Percentiles rank a stretch among this genome's conserved stretches.
These are phyloP conservation scores for Porpolomopsis calyptriformis DNA, from an alignment of 768 basidiomycete genomes.

Conservation along the genomic window DNA sequence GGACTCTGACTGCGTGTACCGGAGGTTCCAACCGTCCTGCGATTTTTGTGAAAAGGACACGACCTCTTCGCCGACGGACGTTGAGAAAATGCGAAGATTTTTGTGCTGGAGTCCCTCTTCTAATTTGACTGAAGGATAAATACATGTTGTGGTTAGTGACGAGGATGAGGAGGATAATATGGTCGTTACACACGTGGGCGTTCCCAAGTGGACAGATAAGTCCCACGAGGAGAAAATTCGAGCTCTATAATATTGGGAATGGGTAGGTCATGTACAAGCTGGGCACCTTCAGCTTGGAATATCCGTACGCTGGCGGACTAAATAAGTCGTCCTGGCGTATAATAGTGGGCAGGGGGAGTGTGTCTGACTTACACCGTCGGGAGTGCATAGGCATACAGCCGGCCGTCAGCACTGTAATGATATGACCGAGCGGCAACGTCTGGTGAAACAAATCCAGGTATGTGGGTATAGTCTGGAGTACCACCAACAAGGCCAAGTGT, in stretches of 20 bases:
- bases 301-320: conserved; percentile 54
- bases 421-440: conserved; percentile 66
- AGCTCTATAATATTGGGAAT: conserved; percentile 73
- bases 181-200: conserved; percentile 47
- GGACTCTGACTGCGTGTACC: conserved; percentile 84
- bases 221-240: conserved; percentile 87
- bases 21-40: conserved; percentile 85
- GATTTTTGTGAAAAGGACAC: conserved; percentile 82
- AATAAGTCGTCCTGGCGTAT: conserved; percentile 1
- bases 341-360: background rate
- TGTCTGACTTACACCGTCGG: conserved; percentile 51
- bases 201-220: conserved; percentile 93
- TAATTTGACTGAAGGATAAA: conserved; percentile 47
- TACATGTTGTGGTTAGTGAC: background rate
- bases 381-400: conserved; percentile 77
- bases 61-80: conserved; percentile 77
- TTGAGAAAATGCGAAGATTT: conserved; percentile 87
- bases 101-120: conserved; percentile 89
- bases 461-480: conserved; percentile 59
- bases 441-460: conserved; percentile 54
- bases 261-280: conserved; percentile 64
- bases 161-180: background rate
- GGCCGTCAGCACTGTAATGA: conserved; percentile 78
- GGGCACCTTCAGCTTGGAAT: conserved; percentile 61
- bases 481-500: conserved; percentile 76